These are phyloP conservation scores for Leccinum rimulosum DNA, from an alignment of 768 basidiomycete species.

Conservation along the genomic window DNA sequence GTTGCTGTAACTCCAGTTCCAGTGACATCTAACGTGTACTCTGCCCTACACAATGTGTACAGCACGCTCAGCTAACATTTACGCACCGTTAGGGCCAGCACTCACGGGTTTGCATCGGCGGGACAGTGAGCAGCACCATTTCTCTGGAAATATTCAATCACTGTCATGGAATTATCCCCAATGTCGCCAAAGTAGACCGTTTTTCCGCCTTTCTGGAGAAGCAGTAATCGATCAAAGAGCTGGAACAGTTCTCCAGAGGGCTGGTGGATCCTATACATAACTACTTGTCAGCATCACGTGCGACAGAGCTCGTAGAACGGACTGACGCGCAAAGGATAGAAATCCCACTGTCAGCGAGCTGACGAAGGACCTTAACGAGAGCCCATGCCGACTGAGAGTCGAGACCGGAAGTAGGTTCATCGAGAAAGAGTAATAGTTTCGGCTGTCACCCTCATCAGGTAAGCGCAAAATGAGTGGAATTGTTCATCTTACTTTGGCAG, in stretches of 20 bases:
- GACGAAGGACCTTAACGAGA: conserved; percentile 46
- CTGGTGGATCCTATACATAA: conserved; percentile 19
- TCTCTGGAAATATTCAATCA: conserved; percentile 25
- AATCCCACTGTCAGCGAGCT: conserved; percentile 53
- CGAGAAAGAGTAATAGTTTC: conserved; percentile 52
- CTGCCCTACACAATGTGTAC: no score
- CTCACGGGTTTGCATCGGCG: conserved; percentile 3
- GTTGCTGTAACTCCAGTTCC: no score
- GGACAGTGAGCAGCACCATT: conserved; percentile 22
- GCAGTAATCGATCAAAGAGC: conserved; percentile 47
- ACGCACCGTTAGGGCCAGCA: no score
- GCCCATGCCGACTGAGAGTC: conserved; percentile 54
- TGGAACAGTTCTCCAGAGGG: conserved; percentile 52
- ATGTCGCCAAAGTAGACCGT: conserved; percentile 65
- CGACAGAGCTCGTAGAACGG: not conserved
- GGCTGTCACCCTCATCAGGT: conserved; percentile 24
- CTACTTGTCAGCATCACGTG: not conserved
- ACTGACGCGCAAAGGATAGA: conserved; percentile 57
- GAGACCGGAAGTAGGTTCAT: conserved; percentile 59
- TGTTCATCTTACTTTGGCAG: conserved; percentile 43
- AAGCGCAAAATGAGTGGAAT: not conserved
- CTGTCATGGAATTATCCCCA: conserved; percentile 19
- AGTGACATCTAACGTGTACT: no score
- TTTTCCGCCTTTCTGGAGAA: conserved; percentile 54
- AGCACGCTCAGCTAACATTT: no score